These are phyloP conservation scores for Citropsis articulata DNA, from an alignment of 345 rosid species.

Conservation along the genomic window DNA sequence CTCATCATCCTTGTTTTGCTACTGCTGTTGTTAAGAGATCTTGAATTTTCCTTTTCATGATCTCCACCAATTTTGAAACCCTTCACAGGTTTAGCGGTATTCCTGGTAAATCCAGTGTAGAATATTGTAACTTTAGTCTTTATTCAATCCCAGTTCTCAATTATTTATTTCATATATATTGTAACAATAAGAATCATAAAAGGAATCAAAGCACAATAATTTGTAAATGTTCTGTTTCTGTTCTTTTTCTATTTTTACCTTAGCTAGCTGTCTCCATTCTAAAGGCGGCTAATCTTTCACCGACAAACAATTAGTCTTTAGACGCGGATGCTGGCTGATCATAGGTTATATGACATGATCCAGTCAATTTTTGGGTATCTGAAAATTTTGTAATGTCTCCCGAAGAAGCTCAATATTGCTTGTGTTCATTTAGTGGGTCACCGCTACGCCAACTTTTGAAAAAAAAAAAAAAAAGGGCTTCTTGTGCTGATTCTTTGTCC, in stretches of 20 bases:
- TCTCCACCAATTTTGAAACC: conserved; percentile 38
- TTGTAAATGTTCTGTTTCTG: neutral
- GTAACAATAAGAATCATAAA: conserved; percentile 9
- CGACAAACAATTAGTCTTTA: neutral
- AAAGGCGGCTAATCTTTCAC: neutral
- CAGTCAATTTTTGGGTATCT: neutral
- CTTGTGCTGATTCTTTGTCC: neutral
- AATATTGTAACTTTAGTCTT: conserved; percentile 34
- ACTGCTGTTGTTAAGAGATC: conserved; percentile 85
- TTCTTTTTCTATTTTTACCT: neutral
- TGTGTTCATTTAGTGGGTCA: neutral
- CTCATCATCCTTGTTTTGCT: conserved; percentile 84
- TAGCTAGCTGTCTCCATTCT: neutral
- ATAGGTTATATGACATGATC: neutral
- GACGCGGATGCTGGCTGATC: neutral
- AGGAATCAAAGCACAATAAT: neutral
- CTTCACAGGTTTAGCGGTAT: conserved; percentile 15
- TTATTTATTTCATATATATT: conserved; percentile 13
- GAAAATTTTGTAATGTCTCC: neutral
- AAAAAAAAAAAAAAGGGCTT: neutral
- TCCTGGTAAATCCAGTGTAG: conserved; percentile 18
- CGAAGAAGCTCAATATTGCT: neutral
- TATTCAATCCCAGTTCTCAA: conserved; percentile 2
- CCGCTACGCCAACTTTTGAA: neutral
- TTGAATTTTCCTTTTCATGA: conserved; percentile 30